Evolutionary conservation across 768 basidiomycete genomes (phyloP).

Genomic region (Pleurotus platypus): DNA sequence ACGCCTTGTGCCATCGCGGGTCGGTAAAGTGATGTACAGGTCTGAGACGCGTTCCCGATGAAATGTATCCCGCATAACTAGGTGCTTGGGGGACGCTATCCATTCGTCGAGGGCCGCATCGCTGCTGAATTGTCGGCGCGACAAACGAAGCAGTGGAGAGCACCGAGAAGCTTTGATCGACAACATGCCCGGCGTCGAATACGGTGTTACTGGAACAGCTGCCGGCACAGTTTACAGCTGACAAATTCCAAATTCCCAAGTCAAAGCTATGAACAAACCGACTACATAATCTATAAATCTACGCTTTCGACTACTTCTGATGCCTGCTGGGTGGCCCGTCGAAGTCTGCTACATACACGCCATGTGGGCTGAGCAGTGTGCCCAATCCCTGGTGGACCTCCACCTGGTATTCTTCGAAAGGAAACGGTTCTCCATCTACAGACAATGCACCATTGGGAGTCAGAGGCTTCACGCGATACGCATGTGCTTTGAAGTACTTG

Average conservation of each 20-base stretch:
- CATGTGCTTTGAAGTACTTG: slow-evolving; percentile 68
- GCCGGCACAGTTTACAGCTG: too few relatives aligned
- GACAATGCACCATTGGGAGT: slow-evolving; percentile 51
- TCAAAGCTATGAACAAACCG: too few relatives aligned
- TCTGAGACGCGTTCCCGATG: slow-evolving; percentile 56
- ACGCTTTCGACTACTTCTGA: neutral
- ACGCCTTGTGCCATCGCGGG: slow-evolving; percentile 55
- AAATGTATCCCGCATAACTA: slow-evolving; percentile 46
- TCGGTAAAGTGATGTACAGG: slow-evolving; percentile 68
- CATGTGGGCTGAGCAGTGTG: slow-evolving; percentile 61
- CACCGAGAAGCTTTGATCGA: too few relatives aligned
- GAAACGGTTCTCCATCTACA: slow-evolving; percentile 77
- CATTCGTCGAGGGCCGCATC: slow-evolving; percentile 42
- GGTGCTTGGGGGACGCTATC: slow-evolving; percentile 45
- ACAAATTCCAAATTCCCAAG: too few relatives aligned
- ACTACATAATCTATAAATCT: too few relatives aligned
- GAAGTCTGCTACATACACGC: slow-evolving; percentile 58
- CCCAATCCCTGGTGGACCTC: slow-evolving; percentile 70
- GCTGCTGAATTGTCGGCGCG: neutral
- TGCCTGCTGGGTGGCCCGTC: slow-evolving; percentile 17
- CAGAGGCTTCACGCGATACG: slow-evolving; percentile 69
- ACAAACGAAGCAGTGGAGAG: too few relatives aligned
- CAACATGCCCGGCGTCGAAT: too few relatives aligned
- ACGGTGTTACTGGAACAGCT: too few relatives aligned
- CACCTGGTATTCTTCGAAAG: slow-evolving; percentile 72